Evolutionary conservation across 2,329 filamentous ascomycete species (phyloP), one percentile per base, ranked within the genome.

Genomic region (Paecilomyces variotii): DNA sequence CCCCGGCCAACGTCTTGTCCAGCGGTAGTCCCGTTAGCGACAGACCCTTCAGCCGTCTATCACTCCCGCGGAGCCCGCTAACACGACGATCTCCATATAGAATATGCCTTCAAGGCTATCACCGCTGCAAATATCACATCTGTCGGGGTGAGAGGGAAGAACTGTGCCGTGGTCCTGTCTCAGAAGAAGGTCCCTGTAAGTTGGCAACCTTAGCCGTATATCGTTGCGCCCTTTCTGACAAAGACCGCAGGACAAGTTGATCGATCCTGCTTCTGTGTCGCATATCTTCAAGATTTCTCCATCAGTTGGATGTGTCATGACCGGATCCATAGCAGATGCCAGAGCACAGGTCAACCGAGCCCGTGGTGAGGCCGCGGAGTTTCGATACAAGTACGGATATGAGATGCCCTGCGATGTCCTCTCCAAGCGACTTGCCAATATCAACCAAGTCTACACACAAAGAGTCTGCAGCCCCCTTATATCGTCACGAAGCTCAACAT

Each of bases 101-200:
- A 99, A 84, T 99, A 99, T 93, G 94, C 94, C 69, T 99, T 99
- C 87, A 99, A 99, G 82, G 94, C 94, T 60, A 99, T 99, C 79
- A 99, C 94, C 68, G 93, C 94, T 62, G 94, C 94, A 68, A 97
- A 97, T 79, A 97, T 99, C 81, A 99, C 96, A 83, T 94, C 94
- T 62, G 85, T 99, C 76, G 94, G 94, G 68, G 86, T 99, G 67
- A 85, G 91, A 73, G 94, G 94, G 77, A 99, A 99, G 84, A 86
- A 94, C 80, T 97, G 93, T 72, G 94, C 94, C 34, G 94, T 99
- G 52, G 90, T 99, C 56, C 81, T 99, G 74, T 97, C 94, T 62
- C 94, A 99, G 80, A 99, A 99, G 87, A 99, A 99, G 81, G 94
- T 99, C 67, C 93, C 94, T 60, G 93, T 97, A 89, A 66, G 92